Base-by-base conservation (phyloP, 1,284 basidiomycete genomes). In the Cronartium quercuum region DNA sequence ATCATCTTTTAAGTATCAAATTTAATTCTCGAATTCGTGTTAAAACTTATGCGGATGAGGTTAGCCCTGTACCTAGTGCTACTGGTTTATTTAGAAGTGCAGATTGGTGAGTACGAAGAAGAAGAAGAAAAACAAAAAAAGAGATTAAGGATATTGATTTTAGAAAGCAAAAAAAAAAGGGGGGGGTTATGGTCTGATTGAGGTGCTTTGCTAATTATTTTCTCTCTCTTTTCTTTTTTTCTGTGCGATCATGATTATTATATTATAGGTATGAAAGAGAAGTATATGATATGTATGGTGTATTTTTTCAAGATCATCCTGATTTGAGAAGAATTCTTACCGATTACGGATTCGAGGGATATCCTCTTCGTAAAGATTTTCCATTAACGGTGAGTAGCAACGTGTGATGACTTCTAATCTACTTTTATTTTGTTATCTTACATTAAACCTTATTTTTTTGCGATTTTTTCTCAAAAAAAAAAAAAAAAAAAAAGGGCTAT, bases 281-380 rank as follows among this genome's bases (percentile, higher is more conserved):
- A 83, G 90, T 92, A 41, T 99, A 94, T 92, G 96, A 99, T 84
- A 87, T 99, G 84, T 99, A 86, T 82, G 96, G 96, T 74, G 91
- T 99, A 75, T 97, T 95, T 86, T 99, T 98, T 85, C 87, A 88
- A 76, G 90, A 89, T 66, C 96, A 99, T 84, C 96, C 95, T 15
- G 96, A 99, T 83, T 86, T 99, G 89, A 51, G 95, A 78, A 90
- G 96, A 76, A 95, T 99, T 83, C 85, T 99, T 80, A 99, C 96
- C 66, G 96, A 99, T 83, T 99, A 99, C 82, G 95, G 93, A 69
- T 98, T 98, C 82, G 96, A 98, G 83, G 96, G 96, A 35, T 94
- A 99, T 82, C 95, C 95, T 13, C 83, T 99, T 76, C 88, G 96
- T 78, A 99, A 99, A 83, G 95, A 98, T 83, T 98, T 98, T 87